Conservation (phyloP, 2,329 filamentous ascomycete genomes). For the Apiospora phragmitis region DNA sequence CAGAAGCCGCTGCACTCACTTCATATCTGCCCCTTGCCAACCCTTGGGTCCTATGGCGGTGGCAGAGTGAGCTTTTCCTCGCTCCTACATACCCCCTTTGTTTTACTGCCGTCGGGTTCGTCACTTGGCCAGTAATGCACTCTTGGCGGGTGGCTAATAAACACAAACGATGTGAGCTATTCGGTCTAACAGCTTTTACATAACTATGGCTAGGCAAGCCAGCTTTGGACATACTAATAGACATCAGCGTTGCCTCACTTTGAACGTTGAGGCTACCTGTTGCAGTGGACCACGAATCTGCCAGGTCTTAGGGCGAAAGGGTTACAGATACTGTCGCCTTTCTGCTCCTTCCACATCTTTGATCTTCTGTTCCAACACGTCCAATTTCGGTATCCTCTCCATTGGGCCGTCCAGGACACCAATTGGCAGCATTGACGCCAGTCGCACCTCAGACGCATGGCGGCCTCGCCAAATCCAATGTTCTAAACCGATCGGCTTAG, state of each 20-base stretch:
- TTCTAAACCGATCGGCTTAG: background rate
- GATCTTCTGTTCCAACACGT: background rate
- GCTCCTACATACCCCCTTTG: background rate
- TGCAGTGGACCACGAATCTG: no score
- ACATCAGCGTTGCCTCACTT: background rate
- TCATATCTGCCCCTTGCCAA: background rate
- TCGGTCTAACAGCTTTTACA: background rate
- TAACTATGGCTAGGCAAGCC: background rate
- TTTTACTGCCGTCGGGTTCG: background rate
- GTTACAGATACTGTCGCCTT: background rate
- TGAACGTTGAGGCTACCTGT: no score
- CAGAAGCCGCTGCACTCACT: no score
- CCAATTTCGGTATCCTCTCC: no score
- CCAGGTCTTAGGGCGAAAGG: background rate
- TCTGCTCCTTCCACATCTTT: background rate
- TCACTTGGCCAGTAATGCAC: background rate
- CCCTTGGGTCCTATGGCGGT: background rate
- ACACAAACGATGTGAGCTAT: background rate
- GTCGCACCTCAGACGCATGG: background rate
- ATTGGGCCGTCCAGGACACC: no score
- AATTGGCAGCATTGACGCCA: no score
- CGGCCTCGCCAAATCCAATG: background rate
- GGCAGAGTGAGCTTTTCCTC: background rate
- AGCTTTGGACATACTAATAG: background rate
- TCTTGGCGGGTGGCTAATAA: background rate